These are phyloP conservation scores for Cornus suecica DNA, from an alignment of 148 eudicot genomes.

Conservation along the genomic window DNA sequence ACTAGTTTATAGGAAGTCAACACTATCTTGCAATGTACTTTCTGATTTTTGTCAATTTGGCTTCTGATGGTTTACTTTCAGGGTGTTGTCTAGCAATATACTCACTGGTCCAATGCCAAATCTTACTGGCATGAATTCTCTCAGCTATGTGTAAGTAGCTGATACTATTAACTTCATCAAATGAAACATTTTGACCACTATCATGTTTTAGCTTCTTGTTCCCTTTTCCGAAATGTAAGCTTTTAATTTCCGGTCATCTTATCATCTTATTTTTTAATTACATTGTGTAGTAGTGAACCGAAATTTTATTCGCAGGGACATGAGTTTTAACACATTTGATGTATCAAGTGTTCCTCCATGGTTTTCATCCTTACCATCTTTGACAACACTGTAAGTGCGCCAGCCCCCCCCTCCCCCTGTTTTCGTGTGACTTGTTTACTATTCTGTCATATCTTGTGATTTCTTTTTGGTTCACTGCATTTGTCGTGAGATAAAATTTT, in stretches of 20 bases:
- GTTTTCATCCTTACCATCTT: slow-evolving; percentile 47
- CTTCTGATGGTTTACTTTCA: slow-evolving; percentile 18
- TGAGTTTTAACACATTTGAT: slow-evolving; percentile 68
- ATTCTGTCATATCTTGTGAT: too few relatives aligned
- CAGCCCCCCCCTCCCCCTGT: too few relatives aligned
- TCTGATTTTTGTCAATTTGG: neutral
- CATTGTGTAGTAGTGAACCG: neutral
- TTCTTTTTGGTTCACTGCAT: too few relatives aligned
- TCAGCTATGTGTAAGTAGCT: slow-evolving; percentile 29
- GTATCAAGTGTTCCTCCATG: slow-evolving; percentile 50
- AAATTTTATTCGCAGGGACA: slow-evolving; percentile 45
- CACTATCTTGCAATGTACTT: neutral
- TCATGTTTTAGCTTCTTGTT: too few relatives aligned
- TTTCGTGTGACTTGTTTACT: too few relatives aligned
- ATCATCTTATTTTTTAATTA: neutral
- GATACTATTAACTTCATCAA: neutral
- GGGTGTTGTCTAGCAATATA: slow-evolving; percentile 54
- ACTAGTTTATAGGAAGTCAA: neutral
- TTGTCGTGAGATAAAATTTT: too few relatives aligned
- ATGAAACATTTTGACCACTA: too few relatives aligned
- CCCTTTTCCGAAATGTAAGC: too few relatives aligned
- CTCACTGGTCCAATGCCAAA: slow-evolving; percentile 57
- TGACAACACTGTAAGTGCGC: slow-evolving; percentile 55
- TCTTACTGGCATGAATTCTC: slow-evolving; percentile 36
- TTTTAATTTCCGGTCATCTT: neutral